These are phyloP conservation scores for Sporothrix variecibatus DNA, from an alignment of 2,329 filamentous ascomycete genomes.

Conservation along the genomic window DNA sequence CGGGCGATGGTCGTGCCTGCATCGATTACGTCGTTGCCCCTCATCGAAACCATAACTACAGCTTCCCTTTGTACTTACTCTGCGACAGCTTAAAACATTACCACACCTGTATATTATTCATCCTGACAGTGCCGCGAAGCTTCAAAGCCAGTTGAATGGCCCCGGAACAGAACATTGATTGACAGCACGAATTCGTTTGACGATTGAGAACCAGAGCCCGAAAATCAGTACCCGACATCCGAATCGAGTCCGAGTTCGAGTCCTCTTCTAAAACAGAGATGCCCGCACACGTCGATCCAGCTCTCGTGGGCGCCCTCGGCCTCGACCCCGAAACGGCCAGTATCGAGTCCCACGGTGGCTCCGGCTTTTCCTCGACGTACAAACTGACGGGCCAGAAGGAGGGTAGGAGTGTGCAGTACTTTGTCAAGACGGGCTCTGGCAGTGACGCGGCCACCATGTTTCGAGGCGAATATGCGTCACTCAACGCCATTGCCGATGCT, in stretches of 20 bases:
- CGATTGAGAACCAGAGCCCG: not conserved
- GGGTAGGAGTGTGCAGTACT: constrained; percentile 49
- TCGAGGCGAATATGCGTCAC: constrained; percentile 75
- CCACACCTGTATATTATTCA: not conserved
- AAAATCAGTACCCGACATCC: not conserved
- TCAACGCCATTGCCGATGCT: constrained; percentile 74
- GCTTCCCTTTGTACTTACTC: not conserved
- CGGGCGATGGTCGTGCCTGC: not conserved
- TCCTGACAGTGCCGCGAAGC: not conserved
- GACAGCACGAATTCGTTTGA: not conserved
- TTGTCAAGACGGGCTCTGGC: constrained; percentile 71
- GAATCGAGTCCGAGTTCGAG: not conserved
- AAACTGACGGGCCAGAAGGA: constrained; percentile 32
- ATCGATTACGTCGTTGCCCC: constrained; percentile 15
- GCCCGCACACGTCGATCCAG: constrained; percentile 54
- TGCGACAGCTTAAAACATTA: not conserved
- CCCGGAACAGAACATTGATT: not conserved
- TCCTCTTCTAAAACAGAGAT: not conserved
- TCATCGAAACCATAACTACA: not conserved
- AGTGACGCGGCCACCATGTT: constrained; percentile 68
- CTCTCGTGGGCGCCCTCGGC: constrained; percentile 61
- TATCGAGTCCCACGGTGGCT: constrained; percentile 64
- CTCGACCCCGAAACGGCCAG: constrained; percentile 57
- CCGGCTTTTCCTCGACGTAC: constrained; percentile 68
- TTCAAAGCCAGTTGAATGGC: not conserved